Conservation (phyloP, 192 early-diverging fungal genomes). For the Ramicandelaber brevisporus region DNA sequence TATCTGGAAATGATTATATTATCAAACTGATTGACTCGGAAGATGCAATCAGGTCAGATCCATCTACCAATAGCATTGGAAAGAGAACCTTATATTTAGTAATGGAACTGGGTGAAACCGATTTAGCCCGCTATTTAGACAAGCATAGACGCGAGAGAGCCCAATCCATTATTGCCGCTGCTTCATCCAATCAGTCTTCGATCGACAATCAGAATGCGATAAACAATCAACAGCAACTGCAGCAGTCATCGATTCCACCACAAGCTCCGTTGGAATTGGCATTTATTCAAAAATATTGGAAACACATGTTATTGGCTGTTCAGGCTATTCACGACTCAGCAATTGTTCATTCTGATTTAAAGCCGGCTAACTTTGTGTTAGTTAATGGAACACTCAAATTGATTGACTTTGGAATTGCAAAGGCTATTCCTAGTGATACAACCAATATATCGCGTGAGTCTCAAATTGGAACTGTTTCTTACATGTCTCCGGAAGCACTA, state of each 20-base stretch:
- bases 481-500: constrained; percentile 89
- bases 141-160: constrained; percentile 14
- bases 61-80: constrained; percentile 26
- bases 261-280: constrained; percentile 39
- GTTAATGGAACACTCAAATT: constrained; percentile 66
- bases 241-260: too few species aligned
- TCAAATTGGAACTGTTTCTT: constrained; percentile 76
- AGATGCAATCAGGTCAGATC: too few species aligned
- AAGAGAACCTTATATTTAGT: constrained; percentile 44
- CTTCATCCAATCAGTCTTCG: too few species aligned
- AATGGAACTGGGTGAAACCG: constrained; percentile 78
- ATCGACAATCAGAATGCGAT: too few species aligned
- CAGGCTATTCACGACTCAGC: constrained; percentile 61
- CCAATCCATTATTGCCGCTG: too few species aligned
- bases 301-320: constrained; percentile 83
- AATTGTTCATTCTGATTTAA: constrained; percentile 82
- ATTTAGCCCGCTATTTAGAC: constrained; percentile 38
- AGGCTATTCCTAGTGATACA: constrained; percentile 73
- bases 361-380: constrained; percentile 88
- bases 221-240: too few species aligned
- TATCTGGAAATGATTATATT: constrained; percentile 40
- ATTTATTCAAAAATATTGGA: constrained; percentile 63
- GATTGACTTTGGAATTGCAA: constrained; percentile 98
- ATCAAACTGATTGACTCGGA: constrained; percentile 57
- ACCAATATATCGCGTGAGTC: constrained; percentile 76